Base-by-base conservation (phyloP, 2,329 filamentous ascomycete genomes). In the Stagonosporopsis rhizophila region DNA sequence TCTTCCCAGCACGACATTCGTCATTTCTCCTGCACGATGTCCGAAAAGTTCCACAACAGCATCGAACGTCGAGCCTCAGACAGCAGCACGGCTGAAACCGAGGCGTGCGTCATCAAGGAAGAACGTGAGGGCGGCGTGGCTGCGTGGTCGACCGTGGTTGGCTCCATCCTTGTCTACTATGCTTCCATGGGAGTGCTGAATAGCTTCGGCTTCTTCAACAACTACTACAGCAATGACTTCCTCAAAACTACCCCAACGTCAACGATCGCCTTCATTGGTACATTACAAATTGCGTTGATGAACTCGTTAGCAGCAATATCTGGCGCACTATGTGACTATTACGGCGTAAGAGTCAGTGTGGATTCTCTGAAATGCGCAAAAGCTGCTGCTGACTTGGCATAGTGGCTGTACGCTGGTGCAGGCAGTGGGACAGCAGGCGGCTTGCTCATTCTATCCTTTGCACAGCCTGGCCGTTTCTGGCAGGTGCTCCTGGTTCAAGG, bases 291-390 rank as follows among this genome's bases (percentile, higher is more conserved):
- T 17, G 77, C 76, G 30, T 69, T 80, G 46, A 77, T 86, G 75
- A 82, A 82, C 65, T 74, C 67, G n/a, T 65, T 82, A 58, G 85
- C 86, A 0, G 83, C 85, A 0, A 60, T 89, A 5, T 80, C 85
- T n/a, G 88, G 88, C 1, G 82, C 82, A 17, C 44, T 88, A 0
- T 89, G 83, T 62, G 88, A 90, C 65, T 80, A 74, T 30, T 85
- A 85, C 52, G 87, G 88, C 0, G 82, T 87, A 0, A 79, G 81
- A 34, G 80, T 77, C 19, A 61, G 80, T 19, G 65, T 7, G 50
- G 2, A 76, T 73, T 25, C 68, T 42, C 27, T 30, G 15, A 23
- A n/a, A 4, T 14, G 3, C 7, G 14, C 14, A 28, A 4, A 22
- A 28, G 30, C 19, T 6, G 68, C 7, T 69, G 32, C 52, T 61